Evolutionary conservation across 106 monocot species (phyloP).

Genomic region (Xerophyta viscosa): DNA sequence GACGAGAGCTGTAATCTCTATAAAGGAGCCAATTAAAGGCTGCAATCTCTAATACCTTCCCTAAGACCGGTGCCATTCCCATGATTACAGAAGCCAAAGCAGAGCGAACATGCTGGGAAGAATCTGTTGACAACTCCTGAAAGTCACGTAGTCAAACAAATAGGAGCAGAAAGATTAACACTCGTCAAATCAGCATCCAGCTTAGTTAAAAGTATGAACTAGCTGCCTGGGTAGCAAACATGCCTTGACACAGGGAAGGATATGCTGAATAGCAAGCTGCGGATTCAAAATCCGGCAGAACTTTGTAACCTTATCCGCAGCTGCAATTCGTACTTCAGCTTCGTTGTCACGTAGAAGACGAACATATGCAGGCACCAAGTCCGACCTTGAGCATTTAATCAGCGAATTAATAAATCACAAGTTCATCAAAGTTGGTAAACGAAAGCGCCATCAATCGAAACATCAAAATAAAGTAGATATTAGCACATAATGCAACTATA

Average conservation of each 20-base stretch:
- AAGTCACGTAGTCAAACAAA: slow-evolving; percentile 1
- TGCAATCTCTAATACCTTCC: slow-evolving; percentile 45
- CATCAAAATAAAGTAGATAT: too few relatives aligned
- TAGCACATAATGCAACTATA: too few relatives aligned
- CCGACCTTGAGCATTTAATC: slow-evolving; percentile 24
- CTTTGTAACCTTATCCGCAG: slow-evolving; percentile 91
- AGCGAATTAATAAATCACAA: too few relatives aligned
- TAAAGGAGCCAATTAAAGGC: not conserved
- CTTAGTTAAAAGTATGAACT: too few relatives aligned
- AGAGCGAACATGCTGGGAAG: slow-evolving; percentile 94
- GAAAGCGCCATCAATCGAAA: too few relatives aligned
- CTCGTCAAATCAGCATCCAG: too few relatives aligned
- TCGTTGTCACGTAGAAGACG: slow-evolving; percentile 93
- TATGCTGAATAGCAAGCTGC: slow-evolving; percentile 76
- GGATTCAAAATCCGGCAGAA: slow-evolving; percentile 84
- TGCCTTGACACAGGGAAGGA: slow-evolving; percentile 94
- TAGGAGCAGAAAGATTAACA: too few relatives aligned
- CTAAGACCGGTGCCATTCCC: slow-evolving; percentile 96
- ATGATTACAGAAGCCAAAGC: slow-evolving; percentile 94
- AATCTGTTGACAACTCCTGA: slow-evolving; percentile 90
- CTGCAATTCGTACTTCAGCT: slow-evolving; percentile 92
- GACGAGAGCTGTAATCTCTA: too few relatives aligned
- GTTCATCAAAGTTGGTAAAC: too few relatives aligned
- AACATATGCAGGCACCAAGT: slow-evolving; percentile 87
- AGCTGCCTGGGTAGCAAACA: not conserved